These are phyloP conservation scores for Anthracocystis setariae DNA, from an alignment of 1,284 basidiomycete genomes.

Conservation along the genomic window DNA sequence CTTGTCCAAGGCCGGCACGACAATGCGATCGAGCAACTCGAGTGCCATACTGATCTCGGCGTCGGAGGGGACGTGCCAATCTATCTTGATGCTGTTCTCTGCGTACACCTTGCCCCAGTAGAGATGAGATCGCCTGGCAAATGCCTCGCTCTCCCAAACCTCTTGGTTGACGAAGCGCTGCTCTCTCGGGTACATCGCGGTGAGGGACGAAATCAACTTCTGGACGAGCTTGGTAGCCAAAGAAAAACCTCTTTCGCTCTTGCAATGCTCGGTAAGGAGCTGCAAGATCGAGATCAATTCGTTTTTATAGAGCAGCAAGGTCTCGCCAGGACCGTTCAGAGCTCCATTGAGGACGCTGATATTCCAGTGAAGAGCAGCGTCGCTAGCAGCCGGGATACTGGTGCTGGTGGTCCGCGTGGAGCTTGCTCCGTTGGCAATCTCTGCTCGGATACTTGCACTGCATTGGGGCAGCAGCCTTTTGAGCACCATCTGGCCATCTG, in stretches of 20 bases:
- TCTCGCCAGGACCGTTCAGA: constrained; percentile 46
- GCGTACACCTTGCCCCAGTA: constrained; percentile 88
- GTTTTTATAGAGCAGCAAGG: constrained; percentile 76
- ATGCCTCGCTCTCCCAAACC: constrained; percentile 84
- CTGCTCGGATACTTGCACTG: constrained; percentile 81
- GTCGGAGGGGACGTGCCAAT: constrained; percentile 85
- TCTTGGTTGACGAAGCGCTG: constrained; percentile 83
- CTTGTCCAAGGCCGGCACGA: constrained; percentile 75
- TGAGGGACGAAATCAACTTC: constrained; percentile 80
- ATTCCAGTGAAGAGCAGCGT: constrained; percentile 94
- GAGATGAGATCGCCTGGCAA: constrained; percentile 77
- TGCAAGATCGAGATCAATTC: constrained; percentile 77
- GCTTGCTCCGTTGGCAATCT: constrained; percentile 91
- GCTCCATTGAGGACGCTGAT: constrained; percentile 63
- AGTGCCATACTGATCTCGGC: constrained; percentile 85
- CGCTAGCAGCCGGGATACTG: constrained; percentile 82
- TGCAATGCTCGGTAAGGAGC: constrained; percentile 80
- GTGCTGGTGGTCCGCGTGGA: constrained; percentile 88
- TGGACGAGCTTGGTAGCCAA: constrained; percentile 83
- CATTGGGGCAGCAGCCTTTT: constrained; percentile 84
- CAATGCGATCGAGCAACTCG: constrained; percentile 79
- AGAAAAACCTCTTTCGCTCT: constrained; percentile 88
- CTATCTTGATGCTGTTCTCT: constrained; percentile 80
- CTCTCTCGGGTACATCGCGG: constrained; percentile 82
- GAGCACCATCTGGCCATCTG: constrained; percentile 80